Base-by-base conservation (phyloP, 176 grass and related monocot genomes). In the Avena eriantha region DNA sequence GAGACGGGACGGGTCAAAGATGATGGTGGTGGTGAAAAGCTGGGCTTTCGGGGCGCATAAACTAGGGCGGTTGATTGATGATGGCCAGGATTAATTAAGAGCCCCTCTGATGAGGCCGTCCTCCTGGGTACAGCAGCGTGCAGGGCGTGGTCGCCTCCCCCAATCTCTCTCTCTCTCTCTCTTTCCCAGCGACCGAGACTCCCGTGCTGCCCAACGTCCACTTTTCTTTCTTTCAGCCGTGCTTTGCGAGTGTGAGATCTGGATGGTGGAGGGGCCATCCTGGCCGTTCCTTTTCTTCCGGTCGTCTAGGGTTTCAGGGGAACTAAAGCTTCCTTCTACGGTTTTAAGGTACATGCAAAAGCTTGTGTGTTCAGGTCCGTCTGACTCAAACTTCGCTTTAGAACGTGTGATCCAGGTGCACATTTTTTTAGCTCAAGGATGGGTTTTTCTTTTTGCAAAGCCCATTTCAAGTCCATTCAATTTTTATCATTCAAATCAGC, bases 1-100 rank as follows among this genome's bases (percentile, higher is more conserved):
- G 29, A 24, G 72, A 53, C 61, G 83, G 73, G 83, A 60, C 80
- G 87, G 89, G 91, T 93, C 87, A 92, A 96, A 92, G 89, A 55
- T 34, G 74, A 77, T 54, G 49, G 49, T 55, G 55, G 74, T 69
- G 65, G 84, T 87, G 67, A 84, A 92, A 89, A 61, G 70, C 48
- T 80, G 76, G 17, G 84, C 34, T 65, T 55, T 80, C 64, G n/a
- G 82, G 82, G 86, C 59, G 84, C 64, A 74, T 79, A 77, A 79
- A 90, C 88, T 72, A 66, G 56, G 64, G 80, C 78, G 57, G 80
- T 78, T 90, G 16, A 21, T 77, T 36, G 34, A 39, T 72, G 43
- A 47, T 85, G 39, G 48, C 69, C 43, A 22, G 21, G 48, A 76
- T 18, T 77, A 77, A 55, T 41, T 83, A 83, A 83, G n/a, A n/a